Evolutionary conservation across 2,329 filamentous ascomycete genomes (phyloP).

Genomic region (Diaporthe ampelina): DNA sequence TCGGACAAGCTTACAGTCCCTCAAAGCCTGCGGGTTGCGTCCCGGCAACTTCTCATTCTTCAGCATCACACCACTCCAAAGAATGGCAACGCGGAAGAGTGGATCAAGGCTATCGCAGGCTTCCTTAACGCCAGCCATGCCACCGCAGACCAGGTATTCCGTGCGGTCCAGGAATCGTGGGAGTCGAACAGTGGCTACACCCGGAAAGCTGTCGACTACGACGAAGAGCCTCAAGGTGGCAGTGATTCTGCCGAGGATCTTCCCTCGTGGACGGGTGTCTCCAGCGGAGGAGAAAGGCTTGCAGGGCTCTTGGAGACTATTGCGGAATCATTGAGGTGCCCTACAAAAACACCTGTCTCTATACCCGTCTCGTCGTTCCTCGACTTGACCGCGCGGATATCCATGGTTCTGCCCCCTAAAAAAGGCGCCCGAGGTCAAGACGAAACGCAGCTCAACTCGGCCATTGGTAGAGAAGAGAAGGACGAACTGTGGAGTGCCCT

Average conservation of each 20-base stretch:
- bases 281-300: constrained; percentile 79
- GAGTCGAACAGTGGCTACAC: constrained; percentile 72
- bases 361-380: constrained; percentile 77
- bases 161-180: constrained; percentile 86
- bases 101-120: constrained; percentile 75
- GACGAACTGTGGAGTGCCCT: constrained; percentile 82
- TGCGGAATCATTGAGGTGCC: constrained; percentile 71
- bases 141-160: constrained; percentile 82
- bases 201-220: constrained; percentile 58
- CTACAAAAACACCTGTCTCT: constrained; percentile 75
- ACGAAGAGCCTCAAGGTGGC: constrained; percentile 63
- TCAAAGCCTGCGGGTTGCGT: constrained; percentile 65
- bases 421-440: constrained; percentile 61
- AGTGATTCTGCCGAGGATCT: constrained; percentile 64
- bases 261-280: constrained; percentile 81
- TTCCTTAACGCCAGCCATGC: constrained; percentile 76
- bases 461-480: constrained; percentile 83
- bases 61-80: constrained; percentile 87
- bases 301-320: constrained; percentile 76
- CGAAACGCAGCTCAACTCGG: constrained; percentile 75
- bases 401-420: constrained; percentile 71
- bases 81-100: constrained; percentile 81
- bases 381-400: constrained; percentile 78
- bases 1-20: constrained; percentile 65
- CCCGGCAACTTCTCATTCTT: constrained; percentile 76